A percentile compares a stretch with the other conserved stretches of the same genome.
Conservation (phyloP, 2,329 filamentous ascomycete genomes). For the Penicillium sp. region DNA sequence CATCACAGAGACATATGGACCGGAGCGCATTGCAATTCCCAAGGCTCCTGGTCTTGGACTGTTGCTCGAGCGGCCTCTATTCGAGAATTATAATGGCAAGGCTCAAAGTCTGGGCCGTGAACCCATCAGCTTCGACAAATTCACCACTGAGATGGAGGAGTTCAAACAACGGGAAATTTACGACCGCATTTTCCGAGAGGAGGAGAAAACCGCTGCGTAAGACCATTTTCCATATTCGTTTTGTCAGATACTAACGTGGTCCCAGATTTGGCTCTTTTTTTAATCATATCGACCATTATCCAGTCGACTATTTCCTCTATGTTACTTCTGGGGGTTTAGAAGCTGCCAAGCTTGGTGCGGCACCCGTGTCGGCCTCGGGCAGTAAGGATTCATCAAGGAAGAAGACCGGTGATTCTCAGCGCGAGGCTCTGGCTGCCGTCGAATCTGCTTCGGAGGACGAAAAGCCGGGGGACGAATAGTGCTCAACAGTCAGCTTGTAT, state of each 20-base stretch:
- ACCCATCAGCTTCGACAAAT: slow-evolving; percentile 71
- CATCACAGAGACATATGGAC: slow-evolving; percentile 67
- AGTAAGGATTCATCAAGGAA: slow-evolving; percentile 5
- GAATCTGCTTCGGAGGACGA: slow-evolving; percentile 32
- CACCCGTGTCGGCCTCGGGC: slow-evolving; percentile 8
- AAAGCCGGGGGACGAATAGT: no score
- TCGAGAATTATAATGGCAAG: slow-evolving; percentile 78
- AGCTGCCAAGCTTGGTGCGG: slow-evolving; percentile 46
- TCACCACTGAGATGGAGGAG: slow-evolving; percentile 69
- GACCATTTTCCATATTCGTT: slow-evolving; percentile 34
- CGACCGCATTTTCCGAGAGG: slow-evolving; percentile 79
- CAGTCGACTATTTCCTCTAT: slow-evolving; percentile 67
- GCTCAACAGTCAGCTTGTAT: no score
- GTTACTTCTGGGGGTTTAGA: slow-evolving; percentile 63
- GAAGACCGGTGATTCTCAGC: slow-evolving; percentile 22
- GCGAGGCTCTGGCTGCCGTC: slow-evolving; percentile 30
- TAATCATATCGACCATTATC: slow-evolving; percentile 71
- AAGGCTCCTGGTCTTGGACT: slow-evolving; percentile 88
- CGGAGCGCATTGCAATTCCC: slow-evolving; percentile 74
- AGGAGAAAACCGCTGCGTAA: slow-evolving; percentile 81
- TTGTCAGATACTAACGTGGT: not conserved
- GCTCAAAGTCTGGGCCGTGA: slow-evolving; percentile 60
- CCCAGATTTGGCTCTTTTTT: slow-evolving; percentile 71
- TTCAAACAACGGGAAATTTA: slow-evolving; percentile 96
- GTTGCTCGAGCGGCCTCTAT: slow-evolving; percentile 83